Conservation (phyloP, 2,329 filamentous ascomycete genomes). For the Trichoderma endophyticum region DNA sequence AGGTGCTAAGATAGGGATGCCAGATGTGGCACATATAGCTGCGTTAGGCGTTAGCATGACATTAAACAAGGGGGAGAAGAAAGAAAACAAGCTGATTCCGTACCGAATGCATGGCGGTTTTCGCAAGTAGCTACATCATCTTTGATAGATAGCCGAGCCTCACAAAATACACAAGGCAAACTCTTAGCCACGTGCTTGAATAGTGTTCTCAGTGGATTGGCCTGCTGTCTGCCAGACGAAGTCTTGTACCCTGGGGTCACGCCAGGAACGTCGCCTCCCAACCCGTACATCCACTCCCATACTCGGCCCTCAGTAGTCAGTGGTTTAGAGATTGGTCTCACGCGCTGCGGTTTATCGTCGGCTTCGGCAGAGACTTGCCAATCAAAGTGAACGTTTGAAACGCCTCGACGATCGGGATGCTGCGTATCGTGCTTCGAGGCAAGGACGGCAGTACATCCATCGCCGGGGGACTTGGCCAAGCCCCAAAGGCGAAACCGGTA, state of each 20-base stretch:
- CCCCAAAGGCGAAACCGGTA: constrained; percentile 54
- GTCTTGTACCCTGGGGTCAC: constrained; percentile 31
- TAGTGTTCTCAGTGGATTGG: constrained; percentile 33
- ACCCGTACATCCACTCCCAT: constrained; percentile 60
- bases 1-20: constrained; percentile 52
- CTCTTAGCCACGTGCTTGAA: constrained; percentile 36
- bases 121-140: constrained; percentile 39
- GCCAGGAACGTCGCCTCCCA: constrained; percentile 45
- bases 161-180: constrained; percentile 50
- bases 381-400: constrained; percentile 39
- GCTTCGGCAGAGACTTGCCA: constrained; percentile 25
- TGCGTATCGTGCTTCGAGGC: constrained; percentile 48
- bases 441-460: constrained; percentile 50
- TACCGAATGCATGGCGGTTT: constrained; percentile 42
- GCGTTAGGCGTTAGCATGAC: background rate
- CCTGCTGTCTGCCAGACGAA: constrained; percentile 16
- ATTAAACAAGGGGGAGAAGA: background rate
- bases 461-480: constrained; percentile 49
- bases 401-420: constrained; percentile 43
- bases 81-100: constrained; percentile 18
- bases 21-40: constrained; percentile 54
- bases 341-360: background rate
- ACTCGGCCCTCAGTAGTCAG: constrained; percentile 53
- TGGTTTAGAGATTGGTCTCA: constrained; percentile 15
- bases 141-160: constrained; percentile 31